Evolutionary conservation across 2,329 filamentous ascomycete genomes (phyloP).

Genomic region (Neofusicoccum parvum): DNA sequence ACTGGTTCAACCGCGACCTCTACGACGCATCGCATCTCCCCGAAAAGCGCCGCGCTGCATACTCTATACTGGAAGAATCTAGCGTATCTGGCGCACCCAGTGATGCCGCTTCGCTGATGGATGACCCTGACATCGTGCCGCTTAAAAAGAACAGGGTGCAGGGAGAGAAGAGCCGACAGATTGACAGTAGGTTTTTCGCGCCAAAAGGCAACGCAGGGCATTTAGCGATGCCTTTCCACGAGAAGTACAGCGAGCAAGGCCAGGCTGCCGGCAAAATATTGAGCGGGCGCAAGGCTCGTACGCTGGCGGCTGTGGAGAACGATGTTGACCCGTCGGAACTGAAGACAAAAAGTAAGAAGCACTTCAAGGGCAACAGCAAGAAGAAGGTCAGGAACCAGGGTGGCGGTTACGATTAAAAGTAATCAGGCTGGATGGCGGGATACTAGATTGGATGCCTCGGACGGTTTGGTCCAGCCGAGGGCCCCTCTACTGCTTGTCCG

Average conservation of each 20-base stretch:
- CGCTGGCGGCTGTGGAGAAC: constrained; percentile 80
- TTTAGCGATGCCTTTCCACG: constrained; percentile 79
- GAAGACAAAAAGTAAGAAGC: constrained; percentile 76
- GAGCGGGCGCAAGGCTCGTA: constrained; percentile 78
- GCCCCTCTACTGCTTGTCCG: neutral
- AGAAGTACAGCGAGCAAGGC: constrained; percentile 86
- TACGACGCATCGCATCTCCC: constrained; percentile 84
- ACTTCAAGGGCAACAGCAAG: constrained; percentile 80
- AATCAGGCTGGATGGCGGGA: neutral
- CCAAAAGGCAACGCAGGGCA: constrained; percentile 65
- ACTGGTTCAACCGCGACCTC: constrained; percentile 83
- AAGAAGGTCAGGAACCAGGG: constrained; percentile 41
- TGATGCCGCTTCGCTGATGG: constrained; percentile 45
- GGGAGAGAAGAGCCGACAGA: constrained; percentile 71
- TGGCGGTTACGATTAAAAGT: constrained; percentile 11
- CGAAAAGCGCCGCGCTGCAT: constrained; percentile 71
- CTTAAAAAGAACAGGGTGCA: constrained; percentile 39
- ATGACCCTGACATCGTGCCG: constrained; percentile 55
- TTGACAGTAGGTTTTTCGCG: constrained; percentile 91
- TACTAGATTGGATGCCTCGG: neutral
- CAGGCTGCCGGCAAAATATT: constrained; percentile 63
- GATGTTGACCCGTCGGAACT: constrained; percentile 82
- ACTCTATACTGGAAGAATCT: constrained; percentile 50
- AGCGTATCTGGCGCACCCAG: constrained; percentile 42
- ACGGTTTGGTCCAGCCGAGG: neutral